Evolutionary conservation across 805 yeast genomes (phyloP).

Genomic region (Zygoascus tannicola): DNA sequence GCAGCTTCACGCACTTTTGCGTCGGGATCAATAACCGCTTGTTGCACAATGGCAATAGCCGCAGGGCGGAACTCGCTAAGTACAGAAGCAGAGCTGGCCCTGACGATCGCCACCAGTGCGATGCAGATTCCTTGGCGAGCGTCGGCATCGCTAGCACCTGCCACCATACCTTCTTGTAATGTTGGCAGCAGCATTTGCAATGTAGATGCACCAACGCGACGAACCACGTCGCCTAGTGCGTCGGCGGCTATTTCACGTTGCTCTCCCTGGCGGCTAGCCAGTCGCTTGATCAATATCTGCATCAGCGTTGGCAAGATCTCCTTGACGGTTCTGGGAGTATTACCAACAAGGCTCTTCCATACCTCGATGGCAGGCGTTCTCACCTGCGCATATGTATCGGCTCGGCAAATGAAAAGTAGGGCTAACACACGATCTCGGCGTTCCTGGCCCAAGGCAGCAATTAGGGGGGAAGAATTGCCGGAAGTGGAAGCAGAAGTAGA

Average conservation of each 20-base stretch:
- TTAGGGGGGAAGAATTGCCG: slow-evolving; percentile 55
- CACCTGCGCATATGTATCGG: slow-evolving; percentile 80
- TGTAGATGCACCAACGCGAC: slow-evolving; percentile 86
- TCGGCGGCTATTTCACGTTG: slow-evolving; percentile 86
- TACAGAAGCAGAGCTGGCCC: slow-evolving; percentile 55
- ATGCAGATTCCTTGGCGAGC: slow-evolving; percentile 95
- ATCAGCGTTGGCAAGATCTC: slow-evolving; percentile 84
- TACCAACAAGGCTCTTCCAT: slow-evolving; percentile 94
- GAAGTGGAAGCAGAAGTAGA: slow-evolving; percentile 13
- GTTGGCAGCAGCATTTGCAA: slow-evolving; percentile 79
- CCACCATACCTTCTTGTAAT: slow-evolving; percentile 51
- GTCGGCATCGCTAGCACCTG: slow-evolving; percentile 43
- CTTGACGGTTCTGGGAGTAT: slow-evolving; percentile 89
- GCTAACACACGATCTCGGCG: slow-evolving; percentile 83
- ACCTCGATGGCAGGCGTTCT: slow-evolving; percentile 85
- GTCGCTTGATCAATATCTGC: slow-evolving; percentile 63
- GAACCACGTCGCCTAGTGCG: slow-evolving; percentile 88
- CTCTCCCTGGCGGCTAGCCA: slow-evolving; percentile 72
- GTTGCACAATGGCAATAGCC: slow-evolving; percentile 66
- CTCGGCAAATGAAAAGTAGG: slow-evolving; percentile 85
- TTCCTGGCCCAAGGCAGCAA: slow-evolving; percentile 74
- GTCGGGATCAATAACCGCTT: slow-evolving; percentile 67
- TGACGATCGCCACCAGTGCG: slow-evolving; percentile 78
- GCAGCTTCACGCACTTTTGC: slow-evolving; percentile 80
- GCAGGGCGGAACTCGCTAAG: slow-evolving; percentile 55